Conservation (phyloP, 805 yeast species). For the Crinitomyces ghanaensis region DNA sequence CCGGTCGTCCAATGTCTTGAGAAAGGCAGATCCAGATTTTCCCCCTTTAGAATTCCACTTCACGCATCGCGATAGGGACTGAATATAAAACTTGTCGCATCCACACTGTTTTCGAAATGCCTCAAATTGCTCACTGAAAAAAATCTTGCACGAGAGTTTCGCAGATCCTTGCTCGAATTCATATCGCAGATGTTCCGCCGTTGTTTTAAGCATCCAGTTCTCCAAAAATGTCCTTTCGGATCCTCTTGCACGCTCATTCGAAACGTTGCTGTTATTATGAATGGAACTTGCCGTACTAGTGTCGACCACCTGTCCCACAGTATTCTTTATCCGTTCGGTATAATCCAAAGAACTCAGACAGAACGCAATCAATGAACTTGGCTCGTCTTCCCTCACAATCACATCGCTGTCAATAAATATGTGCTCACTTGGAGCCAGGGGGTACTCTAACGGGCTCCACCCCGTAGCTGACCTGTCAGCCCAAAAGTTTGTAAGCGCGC, state of each 20-base stretch:
- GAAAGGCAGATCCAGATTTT: slow-evolving; percentile 86
- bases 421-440: slow-evolving; percentile 71
- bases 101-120: slow-evolving; percentile 84
- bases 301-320: slow-evolving; percentile 2
- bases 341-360: slow-evolving; percentile 83
- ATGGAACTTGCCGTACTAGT: slow-evolving; percentile 1
- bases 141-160: slow-evolving; percentile 79
- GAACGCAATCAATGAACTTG: slow-evolving; percentile 86
- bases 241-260: slow-evolving; percentile 1
- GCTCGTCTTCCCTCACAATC: slow-evolving; percentile 91
- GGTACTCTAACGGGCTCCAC: slow-evolving; percentile 88
- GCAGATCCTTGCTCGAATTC: slow-evolving; percentile 83
- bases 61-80: slow-evolving; percentile 83
- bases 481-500: slow-evolving; percentile 85
- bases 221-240: slow-evolving; percentile 35
- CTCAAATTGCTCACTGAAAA: slow-evolving; percentile 93
- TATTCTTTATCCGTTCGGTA: slow-evolving; percentile 42
- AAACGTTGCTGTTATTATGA: slow-evolving; percentile 6
- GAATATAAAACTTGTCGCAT: slow-evolving; percentile 61
- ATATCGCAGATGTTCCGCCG: slow-evolving; percentile 83
- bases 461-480: slow-evolving; percentile 92
- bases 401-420: slow-evolving; percentile 90
- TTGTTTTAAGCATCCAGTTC: slow-evolving; percentile 60
- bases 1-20: slow-evolving; percentile 85
- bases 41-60: slow-evolving; percentile 97